phyloP scores from a whole-genome alignment of 1,284 basidiomycete species.

The Trametes pubescens region DNA sequence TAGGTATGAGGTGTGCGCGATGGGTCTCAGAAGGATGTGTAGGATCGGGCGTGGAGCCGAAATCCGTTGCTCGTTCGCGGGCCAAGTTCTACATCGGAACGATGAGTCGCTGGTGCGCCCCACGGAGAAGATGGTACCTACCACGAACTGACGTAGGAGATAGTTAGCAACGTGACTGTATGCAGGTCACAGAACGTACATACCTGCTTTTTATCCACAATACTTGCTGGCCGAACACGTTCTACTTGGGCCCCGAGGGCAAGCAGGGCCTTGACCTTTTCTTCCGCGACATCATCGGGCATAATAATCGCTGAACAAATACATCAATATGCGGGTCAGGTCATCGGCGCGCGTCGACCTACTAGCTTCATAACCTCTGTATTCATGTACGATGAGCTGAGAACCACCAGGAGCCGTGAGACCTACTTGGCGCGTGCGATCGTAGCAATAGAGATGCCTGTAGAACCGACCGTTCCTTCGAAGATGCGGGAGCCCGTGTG shows the following conservation, averaged over 20 bases:
- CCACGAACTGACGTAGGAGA: slow-evolving; percentile 11
- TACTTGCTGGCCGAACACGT: slow-evolving; percentile 87
- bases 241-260: slow-evolving; percentile 91
- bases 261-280: slow-evolving; percentile 87
- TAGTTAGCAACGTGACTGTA: background rate
- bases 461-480: slow-evolving; percentile 97
- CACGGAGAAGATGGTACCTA: background rate
- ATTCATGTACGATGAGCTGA: background rate
- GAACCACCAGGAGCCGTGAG: slow-evolving; percentile 4
- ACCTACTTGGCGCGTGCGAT: slow-evolving; percentile 86
- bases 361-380: slow-evolving; percentile 83
- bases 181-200: slow-evolving; percentile 44
- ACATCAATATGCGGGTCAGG: slow-evolving; percentile 9
- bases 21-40: slow-evolving; percentile 25
- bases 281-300: slow-evolving; percentile 93
- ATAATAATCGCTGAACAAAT: slow-evolving; percentile 79
- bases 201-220: slow-evolving; percentile 94
- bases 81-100: slow-evolving; percentile 76
- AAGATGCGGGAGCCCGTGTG: slow-evolving; percentile 94
- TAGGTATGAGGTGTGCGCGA: slow-evolving; percentile 37
- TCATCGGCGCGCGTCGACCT: slow-evolving; percentile 37
- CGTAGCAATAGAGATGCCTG: slow-evolving; percentile 96
- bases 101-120: background rate
- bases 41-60: slow-evolving; percentile 55
- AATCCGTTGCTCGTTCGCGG: slow-evolving; percentile 75